phyloP scores from a whole-genome alignment of 2,329 filamentous ascomycete genomes.

The Grosmannia huntii region DNA sequence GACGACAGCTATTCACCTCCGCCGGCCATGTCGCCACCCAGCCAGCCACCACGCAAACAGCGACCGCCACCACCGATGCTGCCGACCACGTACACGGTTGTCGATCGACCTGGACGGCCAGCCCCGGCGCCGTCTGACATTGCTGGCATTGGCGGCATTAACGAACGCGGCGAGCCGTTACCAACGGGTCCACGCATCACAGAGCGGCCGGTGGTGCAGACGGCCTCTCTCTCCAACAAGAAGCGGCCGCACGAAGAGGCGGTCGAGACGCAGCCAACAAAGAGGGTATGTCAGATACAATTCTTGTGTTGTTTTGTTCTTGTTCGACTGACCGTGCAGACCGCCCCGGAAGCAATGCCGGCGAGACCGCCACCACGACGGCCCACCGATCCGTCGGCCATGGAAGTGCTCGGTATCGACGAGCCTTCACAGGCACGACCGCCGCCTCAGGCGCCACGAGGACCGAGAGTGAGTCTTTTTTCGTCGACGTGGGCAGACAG shows the following conservation, averaged over 20 bases:
- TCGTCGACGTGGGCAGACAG: too few species aligned
- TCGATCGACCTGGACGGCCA: conserved; percentile 4
- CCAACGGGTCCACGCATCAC: conserved; percentile 9
- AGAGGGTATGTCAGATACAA: conserved; percentile 31
- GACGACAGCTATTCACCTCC: conserved; percentile 9
- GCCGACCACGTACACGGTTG: conserved; percentile 10
- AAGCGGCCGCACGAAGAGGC: conserved; percentile 30
- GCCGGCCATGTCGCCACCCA: conserved; percentile 4
- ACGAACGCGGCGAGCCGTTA: conserved; percentile 18
- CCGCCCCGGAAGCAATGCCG: neutral
- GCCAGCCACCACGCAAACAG: neutral
- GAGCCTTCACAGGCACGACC: conserved; percentile 10
- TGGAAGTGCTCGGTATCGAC: conserved; percentile 36
- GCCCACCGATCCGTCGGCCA: conserved; percentile 34
- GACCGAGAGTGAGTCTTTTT: conserved; percentile 2
- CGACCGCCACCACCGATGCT: conserved; percentile 1
- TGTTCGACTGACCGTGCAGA: neutral
- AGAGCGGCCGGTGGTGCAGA: conserved; percentile 26
- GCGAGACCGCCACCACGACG: conserved; percentile 13
- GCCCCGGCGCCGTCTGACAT: neutral
- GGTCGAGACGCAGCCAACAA: conserved; percentile 19
- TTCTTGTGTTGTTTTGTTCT: too few species aligned
- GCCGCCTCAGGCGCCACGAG: conserved; percentile 2
- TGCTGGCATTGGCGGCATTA: conserved; percentile 15
- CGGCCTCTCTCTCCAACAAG: conserved; percentile 15